Evolutionary conservation across 257 asterid species (phyloP), one percentile per base, ranked within the genome.

Genomic region (Petunia axillaris): DNA sequence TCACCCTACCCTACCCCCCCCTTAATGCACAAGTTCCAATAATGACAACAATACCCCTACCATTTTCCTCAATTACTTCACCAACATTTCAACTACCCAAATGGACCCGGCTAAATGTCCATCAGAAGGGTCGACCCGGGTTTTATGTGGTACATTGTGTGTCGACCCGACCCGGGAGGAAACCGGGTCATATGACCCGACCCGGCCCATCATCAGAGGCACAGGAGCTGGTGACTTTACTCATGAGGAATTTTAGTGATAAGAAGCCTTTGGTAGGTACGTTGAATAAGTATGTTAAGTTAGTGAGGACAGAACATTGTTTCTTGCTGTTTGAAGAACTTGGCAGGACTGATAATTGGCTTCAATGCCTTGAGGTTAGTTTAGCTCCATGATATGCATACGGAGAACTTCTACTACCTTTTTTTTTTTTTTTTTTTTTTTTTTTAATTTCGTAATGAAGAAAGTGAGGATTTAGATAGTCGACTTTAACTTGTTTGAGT

Each of bases 321-420:
- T 93, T 95, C 86, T 40, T 93, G 89, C 90, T 95, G 64, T 93
- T 95, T 80, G 99, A 95, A 85, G 96, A 95, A 86, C 96, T 95
- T 73, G 99, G 98, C 38, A 92, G 74, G 89, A 83, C 84, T 44
- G 97, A 90, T 37, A 86, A 89, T 70, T 95, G 98, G 99, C 93
- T 92, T 50, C 97, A 95, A 63, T 95, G 99, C 84, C 93, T 95
- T 39, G 98, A 95, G 99, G 99, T 94, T 80, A 70, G 79, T 3
- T 16, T 62, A 25, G 25, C 25, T 25, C 25, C 25, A 25, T 25
- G 25, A 25, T 25, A 25, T 25, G 25, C 25, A 25, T 25, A 25
- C 25, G 25, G 25, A 25, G 25, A 25, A 25, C 66, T 44, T 64
- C 79, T 55, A 46, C 78, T 4, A 39, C 8, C 48, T 81, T 53